These are phyloP conservation scores for Ceratocystis diversiconidia DNA, from an alignment of 2,329 filamentous ascomycete genomes.

Conservation along the genomic window DNA sequence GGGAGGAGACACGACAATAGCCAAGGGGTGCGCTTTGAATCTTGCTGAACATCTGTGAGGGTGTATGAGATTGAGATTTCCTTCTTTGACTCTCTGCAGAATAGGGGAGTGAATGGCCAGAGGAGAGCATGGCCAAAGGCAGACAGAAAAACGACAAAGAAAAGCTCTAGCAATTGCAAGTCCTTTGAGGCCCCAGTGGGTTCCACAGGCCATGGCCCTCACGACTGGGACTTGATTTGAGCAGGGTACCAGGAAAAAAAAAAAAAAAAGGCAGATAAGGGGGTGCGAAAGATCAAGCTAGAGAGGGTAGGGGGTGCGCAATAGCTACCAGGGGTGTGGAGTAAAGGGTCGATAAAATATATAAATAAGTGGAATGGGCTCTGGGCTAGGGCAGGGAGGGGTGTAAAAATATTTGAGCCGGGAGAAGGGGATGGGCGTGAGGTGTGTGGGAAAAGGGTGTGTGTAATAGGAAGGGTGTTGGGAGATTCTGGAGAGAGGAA, in stretches of 20 bases:
- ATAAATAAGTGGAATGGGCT: background rate
- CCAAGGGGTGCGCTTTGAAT: background rate
- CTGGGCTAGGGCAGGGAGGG: background rate
- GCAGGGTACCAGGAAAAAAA: background rate
- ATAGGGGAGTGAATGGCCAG: background rate
- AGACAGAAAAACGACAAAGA: background rate
- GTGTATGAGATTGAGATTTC: background rate
- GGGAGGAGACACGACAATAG: background rate
- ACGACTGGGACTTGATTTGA: background rate
- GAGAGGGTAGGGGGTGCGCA: background rate
- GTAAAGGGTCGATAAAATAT: background rate
- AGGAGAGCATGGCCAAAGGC: no score
- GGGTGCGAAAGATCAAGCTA: background rate
- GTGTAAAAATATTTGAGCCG: background rate
- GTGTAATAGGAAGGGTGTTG: background rate
- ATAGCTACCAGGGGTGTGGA: rapidly evolving
- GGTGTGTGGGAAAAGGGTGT: background rate
- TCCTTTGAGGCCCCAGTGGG: background rate
- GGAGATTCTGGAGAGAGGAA: background rate
- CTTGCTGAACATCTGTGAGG: background rate
- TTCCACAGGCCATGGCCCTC: background rate
- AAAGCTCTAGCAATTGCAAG: background rate
- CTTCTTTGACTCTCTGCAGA: background rate
- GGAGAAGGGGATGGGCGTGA: background rate
- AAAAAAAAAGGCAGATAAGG: background rate